Evolutionary conservation across 805 yeast species (phyloP).

Genomic region (Kuraishia capsulata): DNA sequence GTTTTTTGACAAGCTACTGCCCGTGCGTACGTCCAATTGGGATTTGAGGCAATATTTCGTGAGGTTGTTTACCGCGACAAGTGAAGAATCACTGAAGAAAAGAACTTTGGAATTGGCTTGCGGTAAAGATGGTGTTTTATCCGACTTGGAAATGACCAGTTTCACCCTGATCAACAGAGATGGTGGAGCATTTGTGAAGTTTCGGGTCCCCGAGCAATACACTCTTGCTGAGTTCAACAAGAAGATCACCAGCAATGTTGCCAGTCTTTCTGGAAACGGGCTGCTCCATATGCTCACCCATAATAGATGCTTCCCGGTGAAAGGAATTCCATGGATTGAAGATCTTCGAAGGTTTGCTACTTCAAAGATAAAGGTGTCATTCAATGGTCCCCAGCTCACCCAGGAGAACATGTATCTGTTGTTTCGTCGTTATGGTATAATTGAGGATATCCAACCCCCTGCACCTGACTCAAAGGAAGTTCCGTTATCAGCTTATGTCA

Average conservation of each 20-base stretch:
- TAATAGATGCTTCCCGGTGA: slow-evolving; percentile 61
- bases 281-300: slow-evolving; percentile 31
- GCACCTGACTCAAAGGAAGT: slow-evolving; percentile 31
- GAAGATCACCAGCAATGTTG: slow-evolving; percentile 30
- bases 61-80: slow-evolving; percentile 26
- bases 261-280: slow-evolving; percentile 16
- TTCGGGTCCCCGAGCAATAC: slow-evolving; percentile 44
- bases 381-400: slow-evolving; percentile 67
- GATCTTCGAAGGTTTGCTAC: slow-evolving; percentile 78
- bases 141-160: slow-evolving; percentile 37
- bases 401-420: slow-evolving; percentile 74
- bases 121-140: slow-evolving; percentile 15
- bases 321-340: slow-evolving; percentile 95
- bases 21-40: slow-evolving; percentile 30
- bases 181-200: slow-evolving; percentile 90
- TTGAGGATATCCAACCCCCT: slow-evolving; percentile 62
- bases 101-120: slow-evolving; percentile 25
- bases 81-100: slow-evolving; percentile 23
- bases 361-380: slow-evolving; percentile 49
- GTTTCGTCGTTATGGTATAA: slow-evolving; percentile 81
- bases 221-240: slow-evolving; percentile 40
- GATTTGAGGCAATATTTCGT: slow-evolving; percentile 36
- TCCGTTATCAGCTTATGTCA: slow-evolving; percentile 42
- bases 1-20: slow-evolving; percentile 48
- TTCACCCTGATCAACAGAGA: slow-evolving; percentile 70